A percentile compares a stretch with the other conserved stretches of the same genome.
Conservation (phyloP, 805 yeast species). For the Yamadazyma insecticola region DNA sequence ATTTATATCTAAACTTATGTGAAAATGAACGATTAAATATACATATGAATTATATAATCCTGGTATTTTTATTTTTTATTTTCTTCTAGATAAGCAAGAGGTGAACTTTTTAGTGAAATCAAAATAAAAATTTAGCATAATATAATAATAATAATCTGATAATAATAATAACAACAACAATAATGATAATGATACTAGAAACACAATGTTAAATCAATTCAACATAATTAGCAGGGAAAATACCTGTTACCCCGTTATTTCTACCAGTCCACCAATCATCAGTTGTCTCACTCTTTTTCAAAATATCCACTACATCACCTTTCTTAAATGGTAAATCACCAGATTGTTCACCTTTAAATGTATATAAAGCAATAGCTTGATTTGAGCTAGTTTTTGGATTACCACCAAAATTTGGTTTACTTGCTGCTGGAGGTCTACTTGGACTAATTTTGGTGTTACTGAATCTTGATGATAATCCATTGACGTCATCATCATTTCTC, state of each 20-base stretch:
- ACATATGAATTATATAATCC: too few relatives aligned
- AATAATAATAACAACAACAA: too few relatives aligned
- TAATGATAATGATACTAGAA: too few relatives aligned
- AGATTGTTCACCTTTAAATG: slow-evolving; percentile 87
- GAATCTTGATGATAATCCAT: slow-evolving; percentile 31
- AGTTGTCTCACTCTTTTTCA: slow-evolving; percentile 78
- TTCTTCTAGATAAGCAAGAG: too few relatives aligned
- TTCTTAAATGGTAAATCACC: slow-evolving; percentile 92
- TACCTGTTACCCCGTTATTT: slow-evolving; percentile 78
- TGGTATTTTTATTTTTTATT: too few relatives aligned
- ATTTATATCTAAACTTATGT: not conserved
- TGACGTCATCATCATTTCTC: slow-evolving; percentile 28
- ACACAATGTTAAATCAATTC: slow-evolving; percentile 71
- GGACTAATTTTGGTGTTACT: slow-evolving; percentile 27
- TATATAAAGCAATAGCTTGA: slow-evolving; percentile 85
- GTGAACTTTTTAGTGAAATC: too few relatives aligned
- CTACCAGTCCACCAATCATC: slow-evolving; percentile 99
- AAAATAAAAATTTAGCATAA: too few relatives aligned
- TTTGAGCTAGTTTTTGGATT: slow-evolving; percentile 41
- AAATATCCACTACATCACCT: slow-evolving; percentile 87
- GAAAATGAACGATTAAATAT: not conserved
- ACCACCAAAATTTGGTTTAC: slow-evolving; percentile 39
- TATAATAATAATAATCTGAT: too few relatives aligned
- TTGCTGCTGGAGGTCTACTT: slow-evolving; percentile 33
- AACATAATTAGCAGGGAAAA: slow-evolving; percentile 96